Percentiles rank a stretch among this genome's conserved stretches.
phyloP scores from a whole-genome alignment of 345 rosid species.

The Odontarrhena argentea region DNA sequence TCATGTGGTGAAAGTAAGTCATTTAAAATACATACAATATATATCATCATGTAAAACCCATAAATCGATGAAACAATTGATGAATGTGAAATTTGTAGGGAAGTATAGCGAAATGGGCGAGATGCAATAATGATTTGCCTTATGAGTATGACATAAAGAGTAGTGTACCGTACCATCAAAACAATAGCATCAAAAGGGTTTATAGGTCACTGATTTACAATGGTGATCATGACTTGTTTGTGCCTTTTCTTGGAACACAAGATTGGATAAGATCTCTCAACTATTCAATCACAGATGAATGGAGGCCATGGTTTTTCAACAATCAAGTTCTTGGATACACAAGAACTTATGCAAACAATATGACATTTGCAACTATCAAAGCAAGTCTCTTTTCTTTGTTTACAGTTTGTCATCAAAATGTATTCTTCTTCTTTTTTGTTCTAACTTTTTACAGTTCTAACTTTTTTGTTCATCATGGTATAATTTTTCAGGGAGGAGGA shows the following conservation, averaged over 20 bases:
- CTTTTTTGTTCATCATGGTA: slow-evolving; percentile 4
- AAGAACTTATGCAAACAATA: slow-evolving; percentile 56
- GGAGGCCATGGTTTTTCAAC: slow-evolving; percentile 57
- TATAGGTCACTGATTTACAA: slow-evolving; percentile 14
- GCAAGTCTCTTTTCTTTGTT: slow-evolving; percentile 30
- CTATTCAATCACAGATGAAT: slow-evolving; percentile 56
- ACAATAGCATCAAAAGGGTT: slow-evolving; percentile 23
- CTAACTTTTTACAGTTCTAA: too few relatives aligned
- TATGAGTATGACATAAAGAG: slow-evolving; percentile 8
- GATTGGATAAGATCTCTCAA: slow-evolving; percentile 63
- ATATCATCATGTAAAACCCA: background rate
- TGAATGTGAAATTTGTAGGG: slow-evolving; percentile 6
- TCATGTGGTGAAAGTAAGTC: slow-evolving; percentile 27
- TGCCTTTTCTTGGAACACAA: slow-evolving; percentile 59
- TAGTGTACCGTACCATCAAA: slow-evolving; percentile 31
- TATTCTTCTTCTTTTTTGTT: background rate
- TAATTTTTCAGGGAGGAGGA: slow-evolving; percentile 63
- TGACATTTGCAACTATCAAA: slow-evolving; percentile 78
- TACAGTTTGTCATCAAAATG: background rate
- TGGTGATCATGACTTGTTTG: slow-evolving; percentile 46
- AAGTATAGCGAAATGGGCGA: slow-evolving; percentile 27
- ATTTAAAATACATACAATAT: background rate
- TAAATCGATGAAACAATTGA: background rate
- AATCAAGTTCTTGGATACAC: slow-evolving; percentile 68
- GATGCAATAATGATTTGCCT: slow-evolving; percentile 1